These are phyloP conservation scores for Daedaleopsis sinensis DNA, from an alignment of 768 basidiomycete species.

Conservation along the genomic window DNA sequence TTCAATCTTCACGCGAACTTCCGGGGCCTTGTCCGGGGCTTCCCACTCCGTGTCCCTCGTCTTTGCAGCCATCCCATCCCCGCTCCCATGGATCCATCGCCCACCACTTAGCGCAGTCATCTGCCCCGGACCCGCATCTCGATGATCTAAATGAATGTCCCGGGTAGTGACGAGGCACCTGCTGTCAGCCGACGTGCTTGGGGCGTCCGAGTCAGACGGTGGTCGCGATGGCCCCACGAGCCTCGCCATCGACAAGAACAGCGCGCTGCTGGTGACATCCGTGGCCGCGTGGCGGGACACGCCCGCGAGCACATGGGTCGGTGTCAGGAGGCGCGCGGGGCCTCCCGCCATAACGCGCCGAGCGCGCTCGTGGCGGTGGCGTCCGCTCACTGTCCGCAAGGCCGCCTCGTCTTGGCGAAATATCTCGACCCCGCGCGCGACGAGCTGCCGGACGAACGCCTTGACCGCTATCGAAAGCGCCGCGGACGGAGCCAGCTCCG, in stretches of 20 bases:
- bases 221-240: constrained; percentile 27
- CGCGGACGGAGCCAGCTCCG: constrained; percentile 38
- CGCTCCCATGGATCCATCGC: not conserved
- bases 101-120: not conserved
- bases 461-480: constrained; percentile 38
- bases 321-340: constrained; percentile 37
- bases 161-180: not conserved
- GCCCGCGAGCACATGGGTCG: constrained; percentile 44
- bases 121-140: no score
- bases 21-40: not conserved
- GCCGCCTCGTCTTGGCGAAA: constrained; percentile 36
- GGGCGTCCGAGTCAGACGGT: not conserved
- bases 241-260: constrained; percentile 34
- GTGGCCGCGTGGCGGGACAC: constrained; percentile 23
- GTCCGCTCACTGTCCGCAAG: not conserved
- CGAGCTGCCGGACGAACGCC: constrained; percentile 37
- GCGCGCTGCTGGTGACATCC: constrained; percentile 21
- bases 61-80: not conserved
- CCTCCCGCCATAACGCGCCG: not conserved
- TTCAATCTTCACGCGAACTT: not conserved
- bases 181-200: not conserved
- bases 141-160: not conserved
- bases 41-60: not conserved
- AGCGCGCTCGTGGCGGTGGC: constrained; percentile 23
- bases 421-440: constrained; percentile 37